Evolutionary conservation across 192 early-diverging fungal species (phyloP).

Genomic region (Linnemannia hyalina): DNA sequence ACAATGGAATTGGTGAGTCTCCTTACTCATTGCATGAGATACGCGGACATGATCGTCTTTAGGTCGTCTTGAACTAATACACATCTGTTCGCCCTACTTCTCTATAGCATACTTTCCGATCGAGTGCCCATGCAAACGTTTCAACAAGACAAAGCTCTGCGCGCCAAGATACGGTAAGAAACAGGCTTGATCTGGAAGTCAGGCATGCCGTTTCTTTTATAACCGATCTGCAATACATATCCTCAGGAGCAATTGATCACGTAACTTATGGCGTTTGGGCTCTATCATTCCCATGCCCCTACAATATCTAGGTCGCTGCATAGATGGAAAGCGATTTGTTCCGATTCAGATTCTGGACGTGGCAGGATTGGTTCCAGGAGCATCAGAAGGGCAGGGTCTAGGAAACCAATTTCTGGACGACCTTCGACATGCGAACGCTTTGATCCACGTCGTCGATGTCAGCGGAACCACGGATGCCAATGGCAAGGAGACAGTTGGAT

Average conservation of each 20-base stretch:
- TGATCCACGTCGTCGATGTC: constrained; percentile 90
- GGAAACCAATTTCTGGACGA: constrained; percentile 90
- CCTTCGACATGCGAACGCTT: constrained; percentile 78
- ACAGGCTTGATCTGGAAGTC: neutral
- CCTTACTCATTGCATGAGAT: neutral
- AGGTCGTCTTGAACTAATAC: neutral
- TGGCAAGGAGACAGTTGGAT: constrained; percentile 83
- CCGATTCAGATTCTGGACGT: constrained; percentile 86
- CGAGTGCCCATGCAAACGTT: constrained; percentile 77
- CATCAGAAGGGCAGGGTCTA: constrained; percentile 78
- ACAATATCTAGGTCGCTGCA: constrained; percentile 66
- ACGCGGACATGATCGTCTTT: neutral
- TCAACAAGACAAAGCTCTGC: constrained; percentile 67
- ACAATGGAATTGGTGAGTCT: constrained; percentile 72
- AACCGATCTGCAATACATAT: neutral
- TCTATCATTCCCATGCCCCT: no score
- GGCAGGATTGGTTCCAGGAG: constrained; percentile 87
- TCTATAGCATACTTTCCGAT: constrained; percentile 72
- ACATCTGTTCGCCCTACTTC: neutral
- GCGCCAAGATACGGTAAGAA: constrained; percentile 77
- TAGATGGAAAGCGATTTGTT: constrained; percentile 72
- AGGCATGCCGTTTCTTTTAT: no score
- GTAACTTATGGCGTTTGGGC: neutral
- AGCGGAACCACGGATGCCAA: constrained; percentile 85
- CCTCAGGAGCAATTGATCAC: neutral